A percentile compares a stretch with the other conserved stretches of the same genome.
phyloP scores from a whole-genome alignment of 2,329 filamentous ascomycete genomes.

The Alternaria sp. region DNA sequence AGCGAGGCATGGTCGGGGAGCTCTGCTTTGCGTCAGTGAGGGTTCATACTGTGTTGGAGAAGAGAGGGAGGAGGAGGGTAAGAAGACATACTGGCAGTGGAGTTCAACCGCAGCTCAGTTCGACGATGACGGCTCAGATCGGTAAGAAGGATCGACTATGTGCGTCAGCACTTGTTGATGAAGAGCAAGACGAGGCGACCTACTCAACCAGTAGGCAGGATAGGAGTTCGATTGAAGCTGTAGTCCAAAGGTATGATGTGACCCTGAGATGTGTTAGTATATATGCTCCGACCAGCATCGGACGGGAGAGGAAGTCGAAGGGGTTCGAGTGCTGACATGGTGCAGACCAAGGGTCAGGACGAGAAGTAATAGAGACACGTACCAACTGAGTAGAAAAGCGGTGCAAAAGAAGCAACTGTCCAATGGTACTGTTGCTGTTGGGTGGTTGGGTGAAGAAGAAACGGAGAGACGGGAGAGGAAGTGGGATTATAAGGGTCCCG shows the following conservation, averaged over 20 bases:
- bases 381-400: neutral
- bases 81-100: neutral
- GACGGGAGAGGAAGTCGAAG: neutral
- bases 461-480: constrained; percentile 7
- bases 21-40: neutral
- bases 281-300: neutral
- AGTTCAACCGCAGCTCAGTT: neutral
- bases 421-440: neutral
- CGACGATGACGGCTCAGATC: neutral
- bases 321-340: neutral
- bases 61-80: neutral
- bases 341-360: neutral
- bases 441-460: constrained; percentile 14
- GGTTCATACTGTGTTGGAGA: neutral
- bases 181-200: neutral
- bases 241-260: neutral
- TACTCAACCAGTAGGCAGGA: neutral
- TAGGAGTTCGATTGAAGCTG: neutral
- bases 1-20: constrained; percentile 14
- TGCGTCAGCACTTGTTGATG: neutral
- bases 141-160: neutral
- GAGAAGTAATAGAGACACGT: neutral
- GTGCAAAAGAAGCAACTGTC: neutral
- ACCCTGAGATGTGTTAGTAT: neutral
- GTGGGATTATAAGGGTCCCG: constrained; percentile 5